Base-by-base conservation (phyloP, 148 eudicot species). In the Polygonum aviculare region DNA sequence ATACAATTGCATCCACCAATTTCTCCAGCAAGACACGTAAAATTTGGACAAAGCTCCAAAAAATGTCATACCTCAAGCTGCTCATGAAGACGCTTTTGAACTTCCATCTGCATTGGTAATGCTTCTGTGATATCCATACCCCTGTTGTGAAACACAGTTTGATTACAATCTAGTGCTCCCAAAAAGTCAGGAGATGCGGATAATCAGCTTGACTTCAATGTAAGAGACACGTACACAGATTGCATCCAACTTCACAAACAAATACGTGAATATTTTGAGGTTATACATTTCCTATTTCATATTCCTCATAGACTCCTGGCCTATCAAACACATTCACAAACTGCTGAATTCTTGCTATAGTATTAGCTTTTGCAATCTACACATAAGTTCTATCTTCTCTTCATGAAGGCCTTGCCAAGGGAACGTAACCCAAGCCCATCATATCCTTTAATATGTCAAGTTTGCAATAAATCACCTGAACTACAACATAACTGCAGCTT, bases 61-160 rank as follows among this genome's bases (percentile, higher is more conserved):
- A 62, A 62, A n/a, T 12, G 38, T 11, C 38, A 62, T 88, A 94
- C 98, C 97, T 94, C 97, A 69, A 94, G 91, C 82, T 94, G 98
- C 83, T 90, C 98, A 76, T 94, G 98, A 70, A 94, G 90, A 26
- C 90, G 87, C 81, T 94, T 94, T 83, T 94, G 98, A 75, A 94
- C 95, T 81, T 94, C 98, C 90, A 94, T 89, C 86, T 94, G 98
- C 82, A 92, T 73, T 80, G 92, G 86, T 59, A 94, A 80, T 45
- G 97, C 97, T 83, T 94, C 98, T 22, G 98, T 91, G 59, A 93
- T 88, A 84, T 88, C 94, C 83, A 87, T 85, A 67, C 98, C 93
- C 85, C 98, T 94, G 88, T 77, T 75, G 72, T 74, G 3, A 31
- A 26, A 62, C 67, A 19, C 69, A 83, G 62, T 19, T 12, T 75